Evolutionary conservation across 306 rosid genomes (phyloP).

Genomic region (Fragaria iinumae): DNA sequence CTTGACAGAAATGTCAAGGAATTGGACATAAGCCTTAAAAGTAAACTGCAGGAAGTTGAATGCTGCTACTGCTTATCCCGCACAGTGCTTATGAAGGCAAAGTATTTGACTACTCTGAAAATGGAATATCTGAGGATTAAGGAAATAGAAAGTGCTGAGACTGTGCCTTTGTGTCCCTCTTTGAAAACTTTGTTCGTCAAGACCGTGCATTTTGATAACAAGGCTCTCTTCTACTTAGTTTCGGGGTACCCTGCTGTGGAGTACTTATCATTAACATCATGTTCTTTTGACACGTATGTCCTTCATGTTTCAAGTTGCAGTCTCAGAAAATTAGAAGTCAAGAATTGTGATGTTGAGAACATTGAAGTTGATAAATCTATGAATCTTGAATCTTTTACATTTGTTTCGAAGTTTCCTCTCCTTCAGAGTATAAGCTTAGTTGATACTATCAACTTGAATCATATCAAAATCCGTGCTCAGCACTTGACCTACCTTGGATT

Average conservation of each 20-base stretch:
- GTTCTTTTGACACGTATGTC: neutral
- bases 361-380: neutral
- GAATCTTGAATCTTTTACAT: slow-evolving; percentile 3
- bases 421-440: neutral
- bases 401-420: neutral
- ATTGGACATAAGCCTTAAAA: neutral
- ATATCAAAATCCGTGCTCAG: neutral
- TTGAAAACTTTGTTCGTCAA: neutral
- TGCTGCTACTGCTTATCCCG: neutral
- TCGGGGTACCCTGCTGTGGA: neutral
- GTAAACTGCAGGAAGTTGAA: neutral
- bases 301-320: neutral
- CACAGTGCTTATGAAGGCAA: neutral
- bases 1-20: neutral
- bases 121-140: neutral
- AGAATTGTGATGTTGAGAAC: neutral
- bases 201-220: neutral
- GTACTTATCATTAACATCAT: neutral
- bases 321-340: neutral
- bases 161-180: neutral
- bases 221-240: neutral
- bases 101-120: neutral
- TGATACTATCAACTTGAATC: neutral
- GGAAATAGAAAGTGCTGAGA: too few relatives aligned
- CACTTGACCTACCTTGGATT: neutral